Percentiles rank a stretch among this genome's conserved stretches.
These are phyloP conservation scores for Pelargonium citronellum DNA, from an alignment of 441 rosid species.

Conservation along the genomic window DNA sequence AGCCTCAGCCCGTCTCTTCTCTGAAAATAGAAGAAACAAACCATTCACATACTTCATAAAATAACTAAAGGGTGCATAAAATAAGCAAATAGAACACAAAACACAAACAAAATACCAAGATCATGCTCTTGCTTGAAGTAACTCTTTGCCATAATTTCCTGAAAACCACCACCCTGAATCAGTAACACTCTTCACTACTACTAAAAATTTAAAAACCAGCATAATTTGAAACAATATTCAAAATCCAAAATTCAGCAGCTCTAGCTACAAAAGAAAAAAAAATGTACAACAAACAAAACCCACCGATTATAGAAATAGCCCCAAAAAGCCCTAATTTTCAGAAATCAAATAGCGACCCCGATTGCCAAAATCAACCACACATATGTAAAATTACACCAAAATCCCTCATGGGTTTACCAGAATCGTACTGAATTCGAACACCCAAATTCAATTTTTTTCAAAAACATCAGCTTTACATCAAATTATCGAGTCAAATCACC, in stretches of 20 bases:
- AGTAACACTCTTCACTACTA: background rate
- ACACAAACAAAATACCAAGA: conserved; percentile 36
- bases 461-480: background rate
- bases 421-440: background rate
- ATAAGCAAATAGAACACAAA: background rate
- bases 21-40: conserved; percentile 24
- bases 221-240: background rate
- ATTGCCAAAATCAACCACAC: background rate
- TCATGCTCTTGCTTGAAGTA: conserved; percentile 75
- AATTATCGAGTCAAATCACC: background rate
- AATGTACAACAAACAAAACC: background rate
- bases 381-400: background rate
- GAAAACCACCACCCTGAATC: conserved; percentile 17
- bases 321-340: conserved; percentile 1
- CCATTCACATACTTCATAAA: background rate
- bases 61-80: background rate
- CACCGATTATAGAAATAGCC: background rate
- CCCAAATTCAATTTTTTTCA: background rate
- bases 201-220: background rate
- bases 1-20: conserved; percentile 62
- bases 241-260: background rate
- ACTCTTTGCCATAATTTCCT: conserved; percentile 54
- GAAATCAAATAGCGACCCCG: background rate
- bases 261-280: background rate
- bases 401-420: background rate